A percentile compares a stretch with the other conserved stretches of the same genome.
Evolutionary conservation across 331 rosid genomes (phyloP).

Genomic region (Spiraea crenata): DNA sequence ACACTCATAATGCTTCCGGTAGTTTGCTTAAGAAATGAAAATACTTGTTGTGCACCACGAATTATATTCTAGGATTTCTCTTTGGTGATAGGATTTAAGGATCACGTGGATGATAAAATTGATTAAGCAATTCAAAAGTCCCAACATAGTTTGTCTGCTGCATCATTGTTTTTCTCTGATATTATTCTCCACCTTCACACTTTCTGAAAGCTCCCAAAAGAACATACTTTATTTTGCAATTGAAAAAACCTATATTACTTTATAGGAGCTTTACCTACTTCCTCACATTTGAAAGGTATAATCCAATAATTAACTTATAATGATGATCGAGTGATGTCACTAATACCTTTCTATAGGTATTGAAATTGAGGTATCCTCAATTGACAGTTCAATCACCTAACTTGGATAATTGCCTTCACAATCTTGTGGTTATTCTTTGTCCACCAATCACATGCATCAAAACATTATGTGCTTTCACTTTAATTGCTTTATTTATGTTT

Average conservation of each 20-base stretch:
- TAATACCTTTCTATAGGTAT: not conserved
- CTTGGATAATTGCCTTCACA: too few relatives aligned
- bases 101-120: too few relatives aligned
- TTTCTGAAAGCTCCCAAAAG: too few relatives aligned
- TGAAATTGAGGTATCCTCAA: not conserved
- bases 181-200: too few relatives aligned
- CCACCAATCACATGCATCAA: not conserved
- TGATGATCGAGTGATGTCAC: not conserved
- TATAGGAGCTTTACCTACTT: not conserved
- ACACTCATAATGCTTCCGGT: too few relatives aligned
- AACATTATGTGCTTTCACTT: not conserved
- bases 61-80: too few relatives aligned
- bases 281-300: not conserved
- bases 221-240: too few relatives aligned
- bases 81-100: too few relatives aligned
- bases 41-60: not conserved
- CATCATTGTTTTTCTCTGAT: too few relatives aligned
- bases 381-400: not conserved
- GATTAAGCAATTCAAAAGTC: too few relatives aligned
- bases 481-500: not conserved
- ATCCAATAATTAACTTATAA: not conserved
- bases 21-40: not conserved
- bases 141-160: too few relatives aligned
- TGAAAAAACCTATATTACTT: not conserved
- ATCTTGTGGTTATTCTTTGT: not conserved